Evolutionary conservation across 73 alveolate species (phyloP), one percentile per base, ranked within the genome.

Genomic region (Tetrahymena elliotti): DNA sequence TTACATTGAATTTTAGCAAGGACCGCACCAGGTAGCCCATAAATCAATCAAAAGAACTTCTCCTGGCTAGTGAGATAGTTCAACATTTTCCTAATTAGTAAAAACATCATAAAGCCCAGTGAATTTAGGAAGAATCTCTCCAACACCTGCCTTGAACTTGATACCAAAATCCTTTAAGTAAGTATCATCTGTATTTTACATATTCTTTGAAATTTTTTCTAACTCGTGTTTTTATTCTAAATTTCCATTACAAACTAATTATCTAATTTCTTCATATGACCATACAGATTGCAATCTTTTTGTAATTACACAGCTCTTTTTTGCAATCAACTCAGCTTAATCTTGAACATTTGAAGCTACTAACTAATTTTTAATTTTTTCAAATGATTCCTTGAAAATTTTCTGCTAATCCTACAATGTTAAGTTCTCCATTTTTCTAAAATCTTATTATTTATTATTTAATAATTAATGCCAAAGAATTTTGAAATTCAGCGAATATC

Each of bases 1-100:
- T 37, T 37, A 16, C 35, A 94, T 83, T 12, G 84, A 88, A 24
- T 52, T 94, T 36, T 40, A 83, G 83, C 96, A 94, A 31, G 96
- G 96, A 22, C 96, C 96, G 83, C 96, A 94, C 96, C 96, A 94
- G 35, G 92, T 82, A 4, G 96, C 96, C 96, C 96, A 94, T 33
- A 83, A 94, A 39, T 94, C 96, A 84, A 94, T 33, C 12, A 94
- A 88, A 40, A 94, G 93, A 38, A 94, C 88, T 53, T 94, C 37
- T 24, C 94, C 96, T 31, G 53, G 94, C 18, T 84, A 35, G 18
- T 94, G 96, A 18, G 88, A 22, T 3, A 68, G 36, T 27, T 27
- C 36, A 27, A 68, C 88, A 68, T 68, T 68, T 68, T 68, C 88
- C 20, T 68, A 68, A 16, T 68, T 68, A 36, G 88, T 68, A 68